Conservation (phyloP, 352 stramenopile species). For the Phytophthora crassamura region DNA sequence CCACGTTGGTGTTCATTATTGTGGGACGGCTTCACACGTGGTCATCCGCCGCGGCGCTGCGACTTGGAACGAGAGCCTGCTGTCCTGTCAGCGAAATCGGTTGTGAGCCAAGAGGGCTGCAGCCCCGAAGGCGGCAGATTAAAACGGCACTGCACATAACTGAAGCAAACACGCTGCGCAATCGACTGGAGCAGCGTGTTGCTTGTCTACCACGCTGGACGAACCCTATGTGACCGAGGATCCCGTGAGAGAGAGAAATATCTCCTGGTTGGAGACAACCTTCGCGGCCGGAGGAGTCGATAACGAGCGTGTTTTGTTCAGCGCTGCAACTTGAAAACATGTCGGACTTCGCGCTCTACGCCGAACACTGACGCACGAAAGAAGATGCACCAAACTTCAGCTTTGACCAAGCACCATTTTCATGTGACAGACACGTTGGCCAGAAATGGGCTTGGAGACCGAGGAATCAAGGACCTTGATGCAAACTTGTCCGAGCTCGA, state of each 20-base stretch:
- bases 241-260: slow-evolving; percentile 11
- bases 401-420: slow-evolving; percentile 22
- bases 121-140: slow-evolving; percentile 1
- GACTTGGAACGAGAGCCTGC: background rate
- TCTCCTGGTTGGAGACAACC: slow-evolving; percentile 10
- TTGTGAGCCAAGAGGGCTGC: slow-evolving; percentile 8
- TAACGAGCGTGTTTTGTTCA: no score
- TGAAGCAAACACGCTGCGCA: slow-evolving; percentile 18
- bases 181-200: slow-evolving; percentile 9
- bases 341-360: no score
- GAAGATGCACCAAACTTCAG: slow-evolving; percentile 7
- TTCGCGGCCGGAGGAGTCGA: no score
- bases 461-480: no score
- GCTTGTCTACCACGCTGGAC: slow-evolving; percentile 16
- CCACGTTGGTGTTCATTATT: background rate
- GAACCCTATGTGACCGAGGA: slow-evolving; percentile 20
- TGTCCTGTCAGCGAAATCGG: slow-evolving; percentile 6
- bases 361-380: no score
- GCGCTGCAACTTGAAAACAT: no score
- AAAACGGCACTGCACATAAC: slow-evolving; percentile 12
- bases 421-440: slow-evolving; percentile 18
- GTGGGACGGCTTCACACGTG: no score
- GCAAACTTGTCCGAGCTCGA: background rate
- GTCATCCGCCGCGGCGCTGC: no score
- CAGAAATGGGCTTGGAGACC: no score